Evolutionary conservation across 352 stramenopile species (phyloP).

Genomic region (Phytophthora vignae): DNA sequence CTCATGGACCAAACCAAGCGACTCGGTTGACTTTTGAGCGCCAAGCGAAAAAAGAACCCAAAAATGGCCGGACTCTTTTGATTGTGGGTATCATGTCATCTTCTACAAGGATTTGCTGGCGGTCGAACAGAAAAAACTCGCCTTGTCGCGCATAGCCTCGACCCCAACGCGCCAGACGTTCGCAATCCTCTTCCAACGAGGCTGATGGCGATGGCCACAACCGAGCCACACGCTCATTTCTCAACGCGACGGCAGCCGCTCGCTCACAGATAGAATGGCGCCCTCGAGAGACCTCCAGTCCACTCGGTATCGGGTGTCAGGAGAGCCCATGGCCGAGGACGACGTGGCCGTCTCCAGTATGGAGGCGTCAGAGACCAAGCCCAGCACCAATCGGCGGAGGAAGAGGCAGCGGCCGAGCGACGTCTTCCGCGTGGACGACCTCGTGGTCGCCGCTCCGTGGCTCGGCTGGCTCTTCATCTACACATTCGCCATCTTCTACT

Average conservation of each 20-base stretch:
- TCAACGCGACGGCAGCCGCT: neutral
- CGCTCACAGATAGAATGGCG: neutral
- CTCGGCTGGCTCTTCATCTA: slow-evolving; percentile 35
- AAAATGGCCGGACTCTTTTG: no score
- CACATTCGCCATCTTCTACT: slow-evolving; percentile 25
- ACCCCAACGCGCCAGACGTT: neutral
- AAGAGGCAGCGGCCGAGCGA: neutral
- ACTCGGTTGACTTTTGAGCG: neutral
- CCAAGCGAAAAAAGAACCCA: neutral
- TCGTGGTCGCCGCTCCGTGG: slow-evolving; percentile 3
- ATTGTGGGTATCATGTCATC: slow-evolving; percentile 2
- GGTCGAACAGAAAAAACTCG: slow-evolving; percentile 9
- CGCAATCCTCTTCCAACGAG: neutral
- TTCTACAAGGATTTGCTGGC: neutral
- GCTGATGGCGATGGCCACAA: slow-evolving; percentile 10
- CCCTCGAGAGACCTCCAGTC: neutral
- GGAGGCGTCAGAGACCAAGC: slow-evolving; percentile 7
- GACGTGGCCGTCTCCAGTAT: neutral
- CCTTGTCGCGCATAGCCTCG: neutral
- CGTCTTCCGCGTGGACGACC: slow-evolving; percentile 11
- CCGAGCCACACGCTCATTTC: neutral
- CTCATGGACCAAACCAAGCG: no score
- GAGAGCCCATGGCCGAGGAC: slow-evolving; percentile 1
- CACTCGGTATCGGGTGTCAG: slow-evolving; percentile 2
- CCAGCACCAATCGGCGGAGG: neutral